These are phyloP conservation scores for Aspergillus transmontanensis DNA, from an alignment of 2,329 filamentous ascomycete genomes.

Conservation along the genomic window DNA sequence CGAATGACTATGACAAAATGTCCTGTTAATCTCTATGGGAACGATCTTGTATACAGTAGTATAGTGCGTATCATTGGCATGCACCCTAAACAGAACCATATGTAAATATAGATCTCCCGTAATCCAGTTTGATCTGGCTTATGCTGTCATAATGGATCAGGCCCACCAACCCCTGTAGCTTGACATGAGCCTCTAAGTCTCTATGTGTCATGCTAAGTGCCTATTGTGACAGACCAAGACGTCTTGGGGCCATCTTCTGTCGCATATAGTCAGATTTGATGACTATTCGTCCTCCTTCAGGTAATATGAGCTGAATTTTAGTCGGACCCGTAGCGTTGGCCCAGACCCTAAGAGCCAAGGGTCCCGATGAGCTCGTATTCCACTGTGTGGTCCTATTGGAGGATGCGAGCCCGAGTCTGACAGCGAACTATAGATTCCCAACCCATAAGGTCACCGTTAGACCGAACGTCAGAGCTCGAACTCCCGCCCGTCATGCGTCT, in stretches of 20 bases:
- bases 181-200: not conserved
- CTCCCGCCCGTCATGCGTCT: not conserved
- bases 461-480: not conserved
- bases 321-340: not conserved
- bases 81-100: not conserved
- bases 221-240: not conserved
- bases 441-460: not conserved
- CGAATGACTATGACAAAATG: not conserved
- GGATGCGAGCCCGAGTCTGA: not conserved
- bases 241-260: not conserved
- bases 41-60: not conserved
- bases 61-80: not conserved
- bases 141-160: not conserved
- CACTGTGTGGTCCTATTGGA: not conserved
- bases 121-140: not conserved
- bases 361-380: not conserved
- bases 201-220: not conserved
- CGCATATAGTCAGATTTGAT: not conserved
- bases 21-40: not conserved
- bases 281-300: not conserved
- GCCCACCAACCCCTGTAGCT: not conserved
- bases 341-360: not conserved
- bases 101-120: not conserved
- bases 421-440: not conserved
- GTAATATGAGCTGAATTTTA: not conserved